Evolutionary conservation across 805 yeast genomes (phyloP).

Genomic region (Tetrapisispora nanseiensis): DNA sequence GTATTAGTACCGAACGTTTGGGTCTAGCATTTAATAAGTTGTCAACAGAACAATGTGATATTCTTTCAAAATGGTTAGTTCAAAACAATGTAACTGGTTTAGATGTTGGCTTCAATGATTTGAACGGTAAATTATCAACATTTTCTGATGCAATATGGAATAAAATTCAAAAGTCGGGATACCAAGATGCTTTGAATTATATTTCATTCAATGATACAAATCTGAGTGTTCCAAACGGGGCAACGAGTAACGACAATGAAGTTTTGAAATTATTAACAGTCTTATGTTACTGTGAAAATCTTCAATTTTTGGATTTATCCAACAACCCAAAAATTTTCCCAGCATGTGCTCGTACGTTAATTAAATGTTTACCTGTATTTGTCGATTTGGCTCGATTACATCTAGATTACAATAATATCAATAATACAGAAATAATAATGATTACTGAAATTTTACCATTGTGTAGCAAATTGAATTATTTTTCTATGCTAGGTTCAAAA

Average conservation of each 20-base stretch:
- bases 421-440: constrained; percentile 44
- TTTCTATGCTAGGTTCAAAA: constrained; percentile 61
- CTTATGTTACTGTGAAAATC: constrained; percentile 43
- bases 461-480: constrained; percentile 51
- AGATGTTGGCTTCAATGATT: constrained; percentile 78
- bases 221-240: constrained; percentile 38
- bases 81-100: constrained; percentile 47
- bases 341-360: constrained; percentile 39
- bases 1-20: constrained; percentile 46
- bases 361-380: constrained; percentile 61
- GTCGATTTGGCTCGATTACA: constrained; percentile 55
- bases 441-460: constrained; percentile 65
- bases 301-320: constrained; percentile 69
- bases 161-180: constrained; percentile 17
- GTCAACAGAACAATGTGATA: constrained; percentile 43
- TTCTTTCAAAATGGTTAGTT: constrained; percentile 51
- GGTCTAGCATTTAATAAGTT: constrained; percentile 78
- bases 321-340: constrained; percentile 68
- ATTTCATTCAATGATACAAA: constrained; percentile 62
- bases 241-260: constrained; percentile 28
- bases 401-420: constrained; percentile 58
- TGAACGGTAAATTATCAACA: constrained; percentile 30
- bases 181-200: constrained; percentile 32
- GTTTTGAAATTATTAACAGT: constrained; percentile 35
- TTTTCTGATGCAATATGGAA: constrained; percentile 21